Conservation (phyloP, 2,329 filamentous ascomycete genomes). For the Penicillium sp. region DNA sequence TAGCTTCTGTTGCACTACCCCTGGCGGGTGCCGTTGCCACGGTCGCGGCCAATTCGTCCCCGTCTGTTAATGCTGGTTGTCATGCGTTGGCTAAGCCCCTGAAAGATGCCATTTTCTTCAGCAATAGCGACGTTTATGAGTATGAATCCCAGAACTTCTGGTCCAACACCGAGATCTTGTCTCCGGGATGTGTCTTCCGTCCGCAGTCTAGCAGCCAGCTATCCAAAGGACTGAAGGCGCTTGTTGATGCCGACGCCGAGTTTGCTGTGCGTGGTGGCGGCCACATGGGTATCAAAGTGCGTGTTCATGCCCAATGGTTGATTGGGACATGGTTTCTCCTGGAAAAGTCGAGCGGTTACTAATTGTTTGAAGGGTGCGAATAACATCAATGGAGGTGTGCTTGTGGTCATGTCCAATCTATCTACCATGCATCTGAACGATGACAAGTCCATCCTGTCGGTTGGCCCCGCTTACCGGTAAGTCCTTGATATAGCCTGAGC, state of each 20-base stretch:
- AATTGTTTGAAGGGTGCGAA: slow-evolving; percentile 31
- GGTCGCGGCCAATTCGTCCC: slow-evolving; percentile 5
- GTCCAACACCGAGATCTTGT: slow-evolving; percentile 42
- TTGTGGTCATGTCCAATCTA: slow-evolving; percentile 38
- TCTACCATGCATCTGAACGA: slow-evolving; percentile 31
- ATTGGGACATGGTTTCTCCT: not conserved
- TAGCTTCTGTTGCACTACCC: slow-evolving; percentile 18
- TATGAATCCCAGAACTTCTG: slow-evolving; percentile 39
- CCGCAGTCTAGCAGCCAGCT: slow-evolving; percentile 32
- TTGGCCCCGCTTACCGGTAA: slow-evolving; percentile 35
- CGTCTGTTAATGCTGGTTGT: slow-evolving; percentile 21
- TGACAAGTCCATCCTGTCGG: slow-evolving; percentile 33
- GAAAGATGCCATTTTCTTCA: slow-evolving; percentile 27
- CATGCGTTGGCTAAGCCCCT: slow-evolving; percentile 19
- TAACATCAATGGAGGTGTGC: slow-evolving; percentile 39
- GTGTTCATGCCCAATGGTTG: not conserved
- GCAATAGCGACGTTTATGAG: slow-evolving; percentile 29
- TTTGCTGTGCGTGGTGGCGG: slow-evolving; percentile 41
- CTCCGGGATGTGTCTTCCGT: slow-evolving; percentile 40
- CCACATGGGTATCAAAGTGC: slow-evolving; percentile 39
- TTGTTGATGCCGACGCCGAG: slow-evolving; percentile 26
- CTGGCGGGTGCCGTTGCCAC: slow-evolving; percentile 11
- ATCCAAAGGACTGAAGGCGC: slow-evolving; percentile 25
- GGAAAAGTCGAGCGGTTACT: not conserved
- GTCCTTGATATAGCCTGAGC: not conserved